Base-by-base conservation (phyloP, 1,284 basidiomycete species). In the Xerocomus amazonicus region DNA sequence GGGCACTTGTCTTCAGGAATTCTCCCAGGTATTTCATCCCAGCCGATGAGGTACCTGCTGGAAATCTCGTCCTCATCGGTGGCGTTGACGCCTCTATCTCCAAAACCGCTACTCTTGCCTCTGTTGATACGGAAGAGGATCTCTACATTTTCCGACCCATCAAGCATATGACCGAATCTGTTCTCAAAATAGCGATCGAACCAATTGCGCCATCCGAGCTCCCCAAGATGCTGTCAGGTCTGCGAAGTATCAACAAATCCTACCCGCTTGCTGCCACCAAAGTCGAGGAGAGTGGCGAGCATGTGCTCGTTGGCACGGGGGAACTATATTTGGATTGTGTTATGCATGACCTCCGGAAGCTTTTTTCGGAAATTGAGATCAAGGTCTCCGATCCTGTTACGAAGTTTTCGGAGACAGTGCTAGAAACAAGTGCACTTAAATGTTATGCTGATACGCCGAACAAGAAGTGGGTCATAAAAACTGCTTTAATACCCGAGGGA, bases 301-400 rank as follows among this genome's bases (percentile, higher is more conserved):
- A 99, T 69, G 90, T 99, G 50, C 74, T 99, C 47, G 84, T 99
- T 55, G 97, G 97, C 41, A 98, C 97, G 0, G 97, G 97, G 47
- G 97, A 99, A 69, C 74, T 99, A 43, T 98, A 97, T 71, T 77
- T 99, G 61, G 97, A 99, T 68, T 97, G 89, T 57, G 90, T 97
- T 39, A 83, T 99, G 84, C 95, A 99, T 66, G 97, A 99, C 71
- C 73, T 99, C 55, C 80, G 97, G 53, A 82, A 82, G 55, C 68
- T 99, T 55, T 99, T 97, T 73, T 84, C 91, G 40, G 97, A 99
- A 75, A 97, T 99, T 59, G 97, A 99, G 78, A 97, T 99, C 77
- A 98, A 99, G 74, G 94, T 99, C 13, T 97, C 94, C 29, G 97
- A 99, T 74, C 97, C 97, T 1, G 94, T 98, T 28, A 97, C 95